phyloP scores from a whole-genome alignment of 306 rosid genomes.

The Heteromeles arbutifolia region DNA sequence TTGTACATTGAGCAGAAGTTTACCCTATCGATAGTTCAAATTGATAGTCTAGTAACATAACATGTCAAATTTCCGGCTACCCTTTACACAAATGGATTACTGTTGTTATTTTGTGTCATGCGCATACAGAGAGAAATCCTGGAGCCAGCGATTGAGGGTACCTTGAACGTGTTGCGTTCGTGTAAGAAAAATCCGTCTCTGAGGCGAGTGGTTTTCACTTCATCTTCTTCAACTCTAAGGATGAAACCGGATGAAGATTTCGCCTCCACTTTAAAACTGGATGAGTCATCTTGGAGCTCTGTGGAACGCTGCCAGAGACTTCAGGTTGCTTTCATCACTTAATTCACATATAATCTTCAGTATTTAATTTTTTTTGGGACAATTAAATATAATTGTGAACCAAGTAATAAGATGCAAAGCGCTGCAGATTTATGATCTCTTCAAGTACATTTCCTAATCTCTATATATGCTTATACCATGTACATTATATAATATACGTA shows the following conservation, averaged over 20 bases:
- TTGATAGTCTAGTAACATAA: not conserved
- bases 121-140: conserved; percentile 47
- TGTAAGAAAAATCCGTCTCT: conserved; percentile 57
- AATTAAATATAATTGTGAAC: not conserved
- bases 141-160: conserved; percentile 71
- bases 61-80: not conserved
- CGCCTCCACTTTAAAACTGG: conserved; percentile 52
- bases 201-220: conserved; percentile 66
- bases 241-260: conserved; percentile 36
- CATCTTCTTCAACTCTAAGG: conserved; percentile 71
- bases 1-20: not conserved
- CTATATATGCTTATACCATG: too few relatives aligned
- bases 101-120: not conserved
- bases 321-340: conserved; percentile 31
- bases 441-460: not conserved
- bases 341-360: too few relatives aligned
- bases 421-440: not conserved
- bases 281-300: conserved; percentile 80
- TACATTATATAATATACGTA: not conserved
- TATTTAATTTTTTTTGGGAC: too few relatives aligned
- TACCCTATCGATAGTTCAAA: not conserved
- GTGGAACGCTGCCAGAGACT: conserved; percentile 47
- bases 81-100: not conserved
- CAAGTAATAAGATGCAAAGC: not conserved
- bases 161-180: conserved; percentile 71